Base-by-base conservation (phyloP, 257 asterid genomes). In the Solanum dulcamara region DNA sequence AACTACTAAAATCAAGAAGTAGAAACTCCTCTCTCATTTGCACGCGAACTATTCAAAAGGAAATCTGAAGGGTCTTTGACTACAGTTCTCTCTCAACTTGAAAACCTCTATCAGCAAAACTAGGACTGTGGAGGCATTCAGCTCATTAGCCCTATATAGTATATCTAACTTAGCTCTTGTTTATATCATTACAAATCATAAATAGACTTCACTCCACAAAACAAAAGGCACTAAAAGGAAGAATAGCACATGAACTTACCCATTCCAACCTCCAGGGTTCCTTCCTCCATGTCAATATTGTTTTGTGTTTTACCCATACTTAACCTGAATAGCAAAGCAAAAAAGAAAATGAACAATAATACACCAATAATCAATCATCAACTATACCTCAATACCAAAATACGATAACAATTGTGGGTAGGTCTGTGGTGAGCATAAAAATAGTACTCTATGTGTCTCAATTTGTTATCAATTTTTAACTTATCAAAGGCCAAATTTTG, bases 181-280 rank as follows among this genome's bases (percentile, higher is more conserved):
- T 30, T 75, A 28, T 15, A 44, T 44, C 82, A 75, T 14, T 9
- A 44, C 26, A 74, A 75, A 20, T 20, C 18, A 35, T 20, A 40
- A 37, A 40, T 40, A 72, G 35, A 7, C 55, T 40, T 40, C 81
- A 42, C 10, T 42, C 81, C 37, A 24, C n/a, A 15, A 74, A 24
- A 74, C 57, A 44, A 15, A 74, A 74, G 24, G 59, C 14, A 26
- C n/a, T 26, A 44, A 75, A 44, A 75, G 3, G 12, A 75, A 44
- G 28, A 68, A 32, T 7, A 26, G 62, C 26, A 48, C 62, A 57
- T 15, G 60, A 89, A 85, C 92, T 81, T 91, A 95, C 99, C 99
- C 92, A 95, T 95, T 74, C 99, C 99, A 90, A 95, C 91, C 92
- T 95, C 97, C 86, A 95, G 91, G 64, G 92, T 94, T 90, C 97